A percentile compares a stretch with the other conserved stretches of the same genome.
Conservation (phyloP, 1,284 basidiomycete species). For the Sporisorium iseilematis-ciliati region DNA sequence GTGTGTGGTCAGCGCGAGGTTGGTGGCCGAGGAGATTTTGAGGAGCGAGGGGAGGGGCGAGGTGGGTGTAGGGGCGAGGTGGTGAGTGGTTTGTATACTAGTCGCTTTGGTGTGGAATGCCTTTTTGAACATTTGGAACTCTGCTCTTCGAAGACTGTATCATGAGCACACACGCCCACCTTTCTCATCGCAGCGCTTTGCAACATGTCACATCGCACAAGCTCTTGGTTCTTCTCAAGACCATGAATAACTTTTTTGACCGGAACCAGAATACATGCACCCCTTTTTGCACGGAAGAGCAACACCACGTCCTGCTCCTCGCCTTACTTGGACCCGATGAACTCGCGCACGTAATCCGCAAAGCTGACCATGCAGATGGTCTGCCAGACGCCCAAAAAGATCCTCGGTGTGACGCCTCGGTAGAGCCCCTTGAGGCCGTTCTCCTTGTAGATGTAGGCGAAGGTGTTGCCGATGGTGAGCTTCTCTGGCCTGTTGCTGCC, state of each 20-base stretch:
- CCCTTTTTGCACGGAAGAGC: too few relatives aligned
- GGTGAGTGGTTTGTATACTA: slow-evolving; percentile 6
- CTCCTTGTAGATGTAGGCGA: slow-evolving; percentile 92
- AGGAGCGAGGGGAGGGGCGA: not conserved
- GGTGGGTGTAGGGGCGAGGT: not conserved
- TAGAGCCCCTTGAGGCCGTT: slow-evolving; percentile 97
- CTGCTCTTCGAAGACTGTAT: not conserved
- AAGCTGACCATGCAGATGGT: slow-evolving; percentile 98
- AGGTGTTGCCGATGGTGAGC: slow-evolving; percentile 86
- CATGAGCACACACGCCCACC: too few relatives aligned
- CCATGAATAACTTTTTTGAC: too few relatives aligned
- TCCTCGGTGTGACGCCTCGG: slow-evolving; percentile 95
- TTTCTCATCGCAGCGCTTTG: too few relatives aligned
- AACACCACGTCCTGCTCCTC: not conserved
- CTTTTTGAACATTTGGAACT: not conserved
- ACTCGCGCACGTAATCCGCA: slow-evolving; percentile 82
- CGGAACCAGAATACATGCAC: too few relatives aligned
- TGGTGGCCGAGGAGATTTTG: slow-evolving; percentile 24
- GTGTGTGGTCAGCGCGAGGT: slow-evolving; percentile 23
- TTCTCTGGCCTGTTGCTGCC: slow-evolving; percentile 84
- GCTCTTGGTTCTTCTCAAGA: too few relatives aligned
- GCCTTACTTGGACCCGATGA: slow-evolving; percentile 40
- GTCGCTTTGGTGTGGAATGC: not conserved
- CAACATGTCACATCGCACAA: too few relatives aligned
- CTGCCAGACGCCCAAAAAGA: slow-evolving; percentile 96